These are phyloP conservation scores for Metschnikowia borealis DNA, from an alignment of 805 yeast genomes.

Conservation along the genomic window DNA sequence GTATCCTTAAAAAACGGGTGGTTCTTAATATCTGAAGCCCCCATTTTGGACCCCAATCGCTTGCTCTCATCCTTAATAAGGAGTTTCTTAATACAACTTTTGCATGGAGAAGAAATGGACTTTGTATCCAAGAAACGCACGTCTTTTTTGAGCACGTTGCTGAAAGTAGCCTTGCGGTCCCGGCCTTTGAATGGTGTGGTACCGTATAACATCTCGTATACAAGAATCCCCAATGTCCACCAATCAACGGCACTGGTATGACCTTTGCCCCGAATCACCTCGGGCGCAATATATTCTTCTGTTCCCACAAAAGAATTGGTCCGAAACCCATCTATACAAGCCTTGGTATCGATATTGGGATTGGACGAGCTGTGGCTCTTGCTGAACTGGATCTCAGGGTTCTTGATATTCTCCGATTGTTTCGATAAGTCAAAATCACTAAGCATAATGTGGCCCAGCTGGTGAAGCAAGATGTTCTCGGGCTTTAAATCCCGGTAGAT, in stretches of 20 bases:
- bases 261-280: slow-evolving; percentile 94
- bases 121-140: slow-evolving; percentile 72
- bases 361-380: slow-evolving; percentile 34
- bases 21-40: slow-evolving; percentile 90
- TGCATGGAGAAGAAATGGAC: slow-evolving; percentile 69
- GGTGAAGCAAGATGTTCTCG: slow-evolving; percentile 89
- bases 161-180: slow-evolving; percentile 83
- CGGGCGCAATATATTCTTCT: slow-evolving; percentile 98
- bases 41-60: slow-evolving; percentile 85
- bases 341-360: slow-evolving; percentile 84
- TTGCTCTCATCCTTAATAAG: slow-evolving; percentile 85
- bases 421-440: slow-evolving; percentile 95
- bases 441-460: slow-evolving; percentile 96
- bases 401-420: slow-evolving; percentile 72
- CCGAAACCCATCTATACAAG: slow-evolving; percentile 92
- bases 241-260: slow-evolving; percentile 98
- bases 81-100: slow-evolving; percentile 72
- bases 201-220: slow-evolving; percentile 93
- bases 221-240: slow-evolving; percentile 97
- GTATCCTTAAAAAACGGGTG: slow-evolving; percentile 88
- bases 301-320: slow-evolving; percentile 99
- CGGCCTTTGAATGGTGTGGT: slow-evolving; percentile 95
- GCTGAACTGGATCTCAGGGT: slow-evolving; percentile 60
- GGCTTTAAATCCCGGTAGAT: slow-evolving; percentile 96
- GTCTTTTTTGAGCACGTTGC: slow-evolving; percentile 80